Conservation (phyloP, 2,329 filamentous ascomycete genomes). For the Claviceps sp. region DNA sequence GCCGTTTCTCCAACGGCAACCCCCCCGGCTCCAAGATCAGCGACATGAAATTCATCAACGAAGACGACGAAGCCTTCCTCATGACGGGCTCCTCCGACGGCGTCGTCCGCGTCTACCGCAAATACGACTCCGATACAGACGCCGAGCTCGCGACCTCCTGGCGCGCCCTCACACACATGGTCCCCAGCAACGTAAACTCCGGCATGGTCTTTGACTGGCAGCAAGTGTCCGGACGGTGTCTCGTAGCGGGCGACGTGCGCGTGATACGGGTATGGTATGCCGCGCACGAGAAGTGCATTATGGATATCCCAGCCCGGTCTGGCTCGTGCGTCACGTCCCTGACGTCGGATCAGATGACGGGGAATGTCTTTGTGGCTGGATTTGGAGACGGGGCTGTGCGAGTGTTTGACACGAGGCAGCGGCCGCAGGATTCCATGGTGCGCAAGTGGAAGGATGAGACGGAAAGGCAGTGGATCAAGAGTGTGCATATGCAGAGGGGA, state of each 20-base stretch:
- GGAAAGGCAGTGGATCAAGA: slow-evolving; percentile 82
- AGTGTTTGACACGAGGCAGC: slow-evolving; percentile 80
- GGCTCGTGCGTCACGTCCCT: slow-evolving; percentile 91
- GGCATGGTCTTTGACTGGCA: slow-evolving; percentile 98
- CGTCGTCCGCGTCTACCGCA: slow-evolving; percentile 82
- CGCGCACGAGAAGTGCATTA: slow-evolving; percentile 79
- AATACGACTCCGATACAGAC: slow-evolving; percentile 66
- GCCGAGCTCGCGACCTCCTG: slow-evolving; percentile 84
- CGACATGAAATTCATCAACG: slow-evolving; percentile 94
- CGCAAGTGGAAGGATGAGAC: slow-evolving; percentile 90
- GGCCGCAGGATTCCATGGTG: slow-evolving; percentile 82
- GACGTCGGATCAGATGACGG: slow-evolving; percentile 95
- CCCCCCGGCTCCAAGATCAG: slow-evolving; percentile 83
- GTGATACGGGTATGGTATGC: slow-evolving; percentile 96
- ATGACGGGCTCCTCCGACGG: slow-evolving; percentile 95
- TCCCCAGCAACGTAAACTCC: slow-evolving; percentile 86
- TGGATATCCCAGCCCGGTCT: slow-evolving; percentile 87
- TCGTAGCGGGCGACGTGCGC: slow-evolving; percentile 93
- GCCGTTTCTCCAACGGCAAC: slow-evolving; percentile 88
- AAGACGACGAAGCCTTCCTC: slow-evolving; percentile 88
- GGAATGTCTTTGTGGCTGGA: slow-evolving; percentile 88
- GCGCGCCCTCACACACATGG: slow-evolving; percentile 83
- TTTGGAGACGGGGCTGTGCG: slow-evolving; percentile 92
- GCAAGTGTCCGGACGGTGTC: slow-evolving; percentile 83
- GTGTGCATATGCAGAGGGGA: slow-evolving; percentile 91